A percentile compares a stretch with the other conserved stretches of the same genome.
These are phyloP conservation scores for Xylaria sp. DNA, from an alignment of 2,329 filamentous ascomycete species.

Conservation along the genomic window DNA sequence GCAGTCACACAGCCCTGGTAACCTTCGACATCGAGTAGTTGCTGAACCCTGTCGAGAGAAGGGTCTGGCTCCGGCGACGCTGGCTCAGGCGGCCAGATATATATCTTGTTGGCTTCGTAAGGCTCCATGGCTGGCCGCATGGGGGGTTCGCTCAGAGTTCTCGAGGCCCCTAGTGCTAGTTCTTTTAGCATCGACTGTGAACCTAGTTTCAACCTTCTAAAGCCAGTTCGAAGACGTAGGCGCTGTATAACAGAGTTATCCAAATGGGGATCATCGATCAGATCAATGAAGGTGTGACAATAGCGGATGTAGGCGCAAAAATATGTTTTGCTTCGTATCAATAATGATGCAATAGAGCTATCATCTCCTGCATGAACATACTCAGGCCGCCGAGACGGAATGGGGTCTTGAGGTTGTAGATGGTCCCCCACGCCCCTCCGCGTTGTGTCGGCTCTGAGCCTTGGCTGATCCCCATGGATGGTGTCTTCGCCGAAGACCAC, in stretches of 20 bases:
- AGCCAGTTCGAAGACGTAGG: conserved; percentile 62
- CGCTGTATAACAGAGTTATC: conserved; percentile 49
- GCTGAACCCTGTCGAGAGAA: conserved; percentile 38
- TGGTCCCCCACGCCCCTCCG: conserved; percentile 52
- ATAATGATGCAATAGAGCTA: conserved; percentile 54
- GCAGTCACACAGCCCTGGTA: conserved; percentile 40
- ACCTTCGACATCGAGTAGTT: conserved; percentile 42
- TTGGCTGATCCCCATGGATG: conserved; percentile 18
- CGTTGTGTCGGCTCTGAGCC: conserved; percentile 10
- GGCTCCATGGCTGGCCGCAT: conserved; percentile 24
- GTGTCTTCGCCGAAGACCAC: conserved; percentile 56
- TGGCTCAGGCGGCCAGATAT: conserved; percentile 45
- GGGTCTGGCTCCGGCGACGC: conserved; percentile 18
- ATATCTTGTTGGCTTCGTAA: conserved; percentile 43
- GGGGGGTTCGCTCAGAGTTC: not conserved
- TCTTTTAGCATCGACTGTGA: not conserved
- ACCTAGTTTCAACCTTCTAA: conserved; percentile 53
- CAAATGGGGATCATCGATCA: conserved; percentile 63
- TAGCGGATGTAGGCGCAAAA: conserved; percentile 65
- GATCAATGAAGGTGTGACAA: conserved; percentile 67
- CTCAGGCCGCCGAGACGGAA: conserved; percentile 47
- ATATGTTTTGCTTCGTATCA: conserved; percentile 65
- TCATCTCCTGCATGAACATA: conserved; percentile 63
- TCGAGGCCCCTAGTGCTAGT: not conserved
- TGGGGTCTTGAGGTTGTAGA: conserved; percentile 13